Evolutionary conservation across 306 rosid genomes (phyloP).

Genomic region (Cicer bijugum): DNA sequence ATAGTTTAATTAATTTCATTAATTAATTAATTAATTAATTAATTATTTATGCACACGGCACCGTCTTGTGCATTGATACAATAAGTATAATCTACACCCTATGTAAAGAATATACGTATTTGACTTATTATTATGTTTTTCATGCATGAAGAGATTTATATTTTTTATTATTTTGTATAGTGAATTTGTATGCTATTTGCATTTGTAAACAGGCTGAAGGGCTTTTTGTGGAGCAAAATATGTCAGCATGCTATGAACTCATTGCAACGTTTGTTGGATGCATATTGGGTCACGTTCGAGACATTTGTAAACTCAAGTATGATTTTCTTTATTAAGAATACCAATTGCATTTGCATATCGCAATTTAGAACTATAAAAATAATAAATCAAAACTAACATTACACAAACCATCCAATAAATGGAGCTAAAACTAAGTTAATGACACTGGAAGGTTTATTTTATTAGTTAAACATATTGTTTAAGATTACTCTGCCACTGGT

Average conservation of each 20-base stretch:
- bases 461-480: too few relatives aligned
- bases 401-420: too few relatives aligned
- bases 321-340: background rate
- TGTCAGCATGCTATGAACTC: constrained; percentile 62
- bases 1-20: background rate
- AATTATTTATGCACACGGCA: background rate
- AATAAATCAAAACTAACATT: too few relatives aligned
- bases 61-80: background rate
- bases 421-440: background rate
- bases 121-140: too few relatives aligned
- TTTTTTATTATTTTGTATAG: background rate
- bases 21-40: background rate
- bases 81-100: background rate
- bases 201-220: constrained; percentile 71
- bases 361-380: too few relatives aligned
- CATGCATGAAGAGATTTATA: too few relatives aligned
- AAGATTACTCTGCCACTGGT: constrained; percentile 7
- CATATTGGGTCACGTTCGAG: constrained; percentile 53
- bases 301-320: constrained; percentile 65
- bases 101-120: background rate
- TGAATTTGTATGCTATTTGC: constrained; percentile 16
- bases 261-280: constrained; percentile 52
- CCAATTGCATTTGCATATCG: too few relatives aligned
- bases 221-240: constrained; percentile 67
- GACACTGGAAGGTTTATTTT: background rate